Base-by-base conservation (phyloP, 2,329 filamentous ascomycete species). In the Lecanicillium sp. region DNA sequence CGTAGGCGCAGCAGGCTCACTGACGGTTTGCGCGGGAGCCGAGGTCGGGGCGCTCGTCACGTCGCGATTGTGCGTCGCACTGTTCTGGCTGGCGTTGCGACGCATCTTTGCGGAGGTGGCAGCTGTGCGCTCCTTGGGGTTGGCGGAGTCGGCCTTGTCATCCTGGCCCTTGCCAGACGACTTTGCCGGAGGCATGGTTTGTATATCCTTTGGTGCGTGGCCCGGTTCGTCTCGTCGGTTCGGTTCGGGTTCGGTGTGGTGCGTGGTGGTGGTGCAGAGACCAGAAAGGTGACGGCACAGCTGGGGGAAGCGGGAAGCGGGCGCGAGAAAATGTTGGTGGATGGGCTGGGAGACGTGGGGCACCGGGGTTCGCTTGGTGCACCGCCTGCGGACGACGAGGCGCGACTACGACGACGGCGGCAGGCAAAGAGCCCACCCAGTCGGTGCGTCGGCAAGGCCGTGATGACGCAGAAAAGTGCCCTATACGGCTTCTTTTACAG, bases 41-140 rank as follows among this genome's bases (percentile, higher is more conserved):
- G 59, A 57, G 17, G 59, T 55, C 11, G 58, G 51, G 36, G 59
- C 66, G 44, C 59, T 68, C 44, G 59, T 58, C 33, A 59, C 61
- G 34, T 74, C 69, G 50, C 64, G 65, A 37, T 65, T 54, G 29
- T 69, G 57, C 22, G 59, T 66, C 14, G 66, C 64, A 30, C 68
- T 71, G 11, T 65, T 65, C 40, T 70, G 70, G 55, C 70, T 76
- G 40, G 66, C 72, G 13, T 68, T 68, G 28, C 74, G 68, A 38
- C 72, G 72, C 59, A 75, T 66, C 56, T 79, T 79, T 43, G 69
- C 64, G 39, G 71, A 70, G 13, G 63, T 62, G 40, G 55, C 55
- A 37, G 59, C 59, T 43, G 59, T 62, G 54, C 70, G 71, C 43
- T 72, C 66, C 50, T 72, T 69, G n/a, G 50, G 33, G 41, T 53